Percentiles rank a stretch among this genome's conserved stretches.
Evolutionary conservation across 805 yeast species (phyloP).

Genomic region (Kodamaea restingae): DNA sequence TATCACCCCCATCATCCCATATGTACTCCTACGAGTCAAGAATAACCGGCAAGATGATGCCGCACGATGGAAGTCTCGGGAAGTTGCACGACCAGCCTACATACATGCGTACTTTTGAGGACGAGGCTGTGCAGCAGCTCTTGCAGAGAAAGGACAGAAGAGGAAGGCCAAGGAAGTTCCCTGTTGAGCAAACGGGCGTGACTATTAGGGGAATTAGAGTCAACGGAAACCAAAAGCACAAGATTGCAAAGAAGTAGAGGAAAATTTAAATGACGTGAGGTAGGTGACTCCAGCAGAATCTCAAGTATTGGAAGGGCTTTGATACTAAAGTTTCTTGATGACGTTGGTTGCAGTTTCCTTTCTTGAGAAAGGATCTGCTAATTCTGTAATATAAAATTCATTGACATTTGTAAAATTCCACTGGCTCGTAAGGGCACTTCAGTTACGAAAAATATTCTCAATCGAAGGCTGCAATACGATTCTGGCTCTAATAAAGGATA

Average conservation of each 20-base stretch:
- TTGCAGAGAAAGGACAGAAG: conserved; percentile 41
- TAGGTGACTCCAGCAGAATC: too few species aligned
- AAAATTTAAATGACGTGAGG: too few species aligned
- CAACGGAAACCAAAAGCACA: conserved; percentile 24
- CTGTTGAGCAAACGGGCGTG: conserved; percentile 43
- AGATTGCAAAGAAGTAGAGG: conserved; percentile 5
- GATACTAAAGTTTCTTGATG: too few species aligned
- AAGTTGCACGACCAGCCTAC: conserved; percentile 28
- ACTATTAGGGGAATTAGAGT: conserved; percentile 42
- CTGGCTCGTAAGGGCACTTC: too few species aligned
- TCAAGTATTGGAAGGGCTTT: too few species aligned
- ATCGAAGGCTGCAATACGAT: too few species aligned
- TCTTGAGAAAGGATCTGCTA: too few species aligned
- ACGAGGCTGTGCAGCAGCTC: conserved; percentile 32
- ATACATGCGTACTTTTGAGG: conserved; percentile 25
- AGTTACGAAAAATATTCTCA: too few species aligned
- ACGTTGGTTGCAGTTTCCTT: too few species aligned
- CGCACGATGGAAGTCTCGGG: conserved; percentile 10
- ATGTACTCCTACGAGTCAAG: background rate
- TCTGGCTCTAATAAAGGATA: too few species aligned
- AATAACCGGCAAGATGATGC: conserved; percentile 4
- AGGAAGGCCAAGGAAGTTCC: conserved; percentile 50
- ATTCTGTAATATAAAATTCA: too few species aligned
- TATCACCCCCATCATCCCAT: background rate
- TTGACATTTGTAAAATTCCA: background rate